Base-by-base conservation (phyloP, 2,329 filamentous ascomycete genomes). In the Pseudocercospora ulei region DNA sequence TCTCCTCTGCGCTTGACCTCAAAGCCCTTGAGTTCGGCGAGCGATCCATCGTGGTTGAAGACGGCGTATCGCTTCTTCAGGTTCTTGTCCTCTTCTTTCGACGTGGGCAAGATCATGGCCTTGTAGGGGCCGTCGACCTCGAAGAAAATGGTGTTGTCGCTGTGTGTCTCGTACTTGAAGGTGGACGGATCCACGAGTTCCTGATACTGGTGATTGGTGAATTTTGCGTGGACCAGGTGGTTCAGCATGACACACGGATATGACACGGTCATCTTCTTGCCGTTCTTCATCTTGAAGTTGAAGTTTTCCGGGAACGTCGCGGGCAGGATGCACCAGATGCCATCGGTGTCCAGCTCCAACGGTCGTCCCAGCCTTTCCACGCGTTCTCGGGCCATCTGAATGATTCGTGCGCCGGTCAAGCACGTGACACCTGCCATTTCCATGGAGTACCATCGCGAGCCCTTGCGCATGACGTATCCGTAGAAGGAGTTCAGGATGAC, bases 241-340 rank as follows among this genome's bases (percentile, higher is more conserved):
- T 98, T 98, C 66, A 98, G 73, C 90, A 98, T 98, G 50, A 95
- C 86, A 61, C 90, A 98, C 39, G 90, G 90, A 57, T 98, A 98
- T 0, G 90, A 98, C 34, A 98, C 87, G n/a, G 80, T 71, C 44
- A 96, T 60, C 60, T 96, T 98, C 70, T 96, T 98, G 50, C 90
- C 90, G 53, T 87, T 92, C 62, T 88, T 93, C 51, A 95, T 65
- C 55, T 82, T 93, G 69, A 98, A 96, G 0, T 78, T 71, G 56
- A 95, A 95, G 62, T 98, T 95, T 57, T 98, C 90, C 0, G 90
- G 90, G 54, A 98, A 98, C 0, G 84, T 90, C 0, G 84, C 88
- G 0, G 90, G 90, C 53, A 98, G 71, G 74, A 98, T 98, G 65
- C 90, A 98, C 92, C 90, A 98, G 55, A 98, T 98, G 74, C 92